Evolutionary conservation across 345 rosid species (phyloP).

Genomic region (Trapa incisa): DNA sequence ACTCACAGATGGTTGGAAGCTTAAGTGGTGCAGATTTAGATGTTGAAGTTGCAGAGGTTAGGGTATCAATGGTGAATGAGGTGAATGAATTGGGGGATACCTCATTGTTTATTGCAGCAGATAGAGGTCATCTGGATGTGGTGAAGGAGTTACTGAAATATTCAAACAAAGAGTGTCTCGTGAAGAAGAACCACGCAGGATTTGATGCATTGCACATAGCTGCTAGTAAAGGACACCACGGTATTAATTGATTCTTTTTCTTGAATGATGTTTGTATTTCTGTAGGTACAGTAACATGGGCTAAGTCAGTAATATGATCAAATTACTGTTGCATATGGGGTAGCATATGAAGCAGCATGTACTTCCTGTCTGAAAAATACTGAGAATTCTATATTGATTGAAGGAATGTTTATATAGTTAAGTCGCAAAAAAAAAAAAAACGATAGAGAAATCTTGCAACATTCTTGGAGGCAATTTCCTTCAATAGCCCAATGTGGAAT

Average conservation of each 20-base stretch:
- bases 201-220: constrained; percentile 85
- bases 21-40: constrained; percentile 62
- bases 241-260: background rate
- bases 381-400: too few relatives aligned
- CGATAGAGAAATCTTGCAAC: background rate
- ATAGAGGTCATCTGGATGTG: constrained; percentile 82
- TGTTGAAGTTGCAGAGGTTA: constrained; percentile 62
- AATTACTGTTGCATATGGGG: too few relatives aligned
- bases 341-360: too few relatives aligned
- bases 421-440: too few relatives aligned
- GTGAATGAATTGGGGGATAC: constrained; percentile 95
- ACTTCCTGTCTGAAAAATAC: too few relatives aligned
- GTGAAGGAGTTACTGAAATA: constrained; percentile 76
- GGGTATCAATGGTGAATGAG: constrained; percentile 77
- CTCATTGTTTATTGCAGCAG: constrained; percentile 74
- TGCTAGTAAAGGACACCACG: constrained; percentile 70
- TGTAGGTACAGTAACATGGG: background rate
- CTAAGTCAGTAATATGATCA: background rate
- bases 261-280: background rate
- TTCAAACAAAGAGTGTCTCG: constrained; percentile 57
- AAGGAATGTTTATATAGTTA: too few relatives aligned
- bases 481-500: too few relatives aligned
- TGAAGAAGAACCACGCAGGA: constrained; percentile 66
- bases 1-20: constrained; percentile 58
- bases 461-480: background rate